These are phyloP conservation scores for Crataegus laevigata DNA, from an alignment of 306 rosid species.

Conservation along the genomic window DNA sequence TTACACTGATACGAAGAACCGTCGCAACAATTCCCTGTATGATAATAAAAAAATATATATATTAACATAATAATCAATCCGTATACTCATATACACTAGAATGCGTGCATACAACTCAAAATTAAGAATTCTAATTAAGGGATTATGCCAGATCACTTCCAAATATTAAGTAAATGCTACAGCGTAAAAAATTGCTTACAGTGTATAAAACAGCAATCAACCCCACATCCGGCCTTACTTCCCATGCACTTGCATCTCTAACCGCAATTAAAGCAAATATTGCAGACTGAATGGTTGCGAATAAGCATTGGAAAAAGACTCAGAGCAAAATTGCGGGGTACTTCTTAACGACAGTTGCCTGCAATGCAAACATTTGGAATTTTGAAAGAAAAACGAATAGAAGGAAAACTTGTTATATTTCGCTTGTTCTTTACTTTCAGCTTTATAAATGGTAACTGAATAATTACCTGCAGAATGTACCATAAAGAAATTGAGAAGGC, in stretches of 20 bases:
- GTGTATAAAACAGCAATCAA: conserved; percentile 24
- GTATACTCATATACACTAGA: no score
- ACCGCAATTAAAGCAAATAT: conserved; percentile 17
- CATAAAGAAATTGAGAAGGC: conserved; percentile 21
- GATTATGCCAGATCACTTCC: no score
- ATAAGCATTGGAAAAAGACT: conserved; percentile 22
- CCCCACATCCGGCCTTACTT: conserved; percentile 19
- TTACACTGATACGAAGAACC: conserved; percentile 6
- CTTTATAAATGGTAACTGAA: no score
- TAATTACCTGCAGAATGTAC: conserved; percentile 22
- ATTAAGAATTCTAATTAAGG: no score
- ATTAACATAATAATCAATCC: no score
- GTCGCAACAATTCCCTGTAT: conserved; percentile 29
- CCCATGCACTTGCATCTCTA: conserved; percentile 31
- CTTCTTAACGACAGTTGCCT: conserved; percentile 26
- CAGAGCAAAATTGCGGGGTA: conserved; percentile 23
- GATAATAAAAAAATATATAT: no score
- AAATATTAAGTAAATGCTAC: no score
- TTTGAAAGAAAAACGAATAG: not conserved
- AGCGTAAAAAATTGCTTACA: not conserved
- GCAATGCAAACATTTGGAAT: not conserved
- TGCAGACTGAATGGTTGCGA: conserved; percentile 17
- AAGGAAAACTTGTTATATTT: no score
- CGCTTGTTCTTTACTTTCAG: no score
- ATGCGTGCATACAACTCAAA: no score